Percentiles rank a stretch among this genome's conserved stretches.
Evolutionary conservation across 2,329 filamentous ascomycete genomes (phyloP).

Genomic region (Ophiostoma australiae): DNA sequence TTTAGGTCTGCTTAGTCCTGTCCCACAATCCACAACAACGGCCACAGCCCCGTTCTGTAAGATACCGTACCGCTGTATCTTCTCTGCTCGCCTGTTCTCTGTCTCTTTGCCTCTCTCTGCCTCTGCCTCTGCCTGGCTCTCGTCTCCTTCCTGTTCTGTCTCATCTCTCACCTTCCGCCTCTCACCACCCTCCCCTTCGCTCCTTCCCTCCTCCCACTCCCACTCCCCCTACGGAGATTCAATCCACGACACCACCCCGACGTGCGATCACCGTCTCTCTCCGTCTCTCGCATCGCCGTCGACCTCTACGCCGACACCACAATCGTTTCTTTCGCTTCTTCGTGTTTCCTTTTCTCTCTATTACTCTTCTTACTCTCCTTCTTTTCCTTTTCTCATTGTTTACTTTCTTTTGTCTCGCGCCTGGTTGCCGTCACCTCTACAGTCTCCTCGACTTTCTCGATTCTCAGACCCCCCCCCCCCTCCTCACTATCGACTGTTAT

Average conservation of each 20-base stretch:
- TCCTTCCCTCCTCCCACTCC: background rate
- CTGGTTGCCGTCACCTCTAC: conserved; percentile 19
- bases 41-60: conserved; percentile 1
- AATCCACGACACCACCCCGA: background rate
- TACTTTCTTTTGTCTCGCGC: conserved; percentile 20
- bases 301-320: conserved; percentile 2
- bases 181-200: background rate
- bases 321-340: background rate
- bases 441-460: background rate
- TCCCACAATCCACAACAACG: conserved; percentile 8
- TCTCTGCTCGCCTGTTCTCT: background rate
- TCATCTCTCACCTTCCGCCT: background rate
- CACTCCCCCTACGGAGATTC: background rate
- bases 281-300: background rate
- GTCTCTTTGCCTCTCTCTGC: background rate
- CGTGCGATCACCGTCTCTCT: conserved; percentile 4
- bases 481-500: conserved; percentile 2
- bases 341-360: background rate
- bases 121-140: background rate
- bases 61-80: background rate
- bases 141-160: background rate
- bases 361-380: conserved; percentile 3
- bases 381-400: conserved; percentile 5
- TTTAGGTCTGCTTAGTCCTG: background rate
- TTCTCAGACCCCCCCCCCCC: background rate